A percentile compares a stretch with the other conserved stretches of the same genome.
phyloP scores from a whole-genome alignment of 148 eudicot species.

The Bassia scoparia region DNA sequence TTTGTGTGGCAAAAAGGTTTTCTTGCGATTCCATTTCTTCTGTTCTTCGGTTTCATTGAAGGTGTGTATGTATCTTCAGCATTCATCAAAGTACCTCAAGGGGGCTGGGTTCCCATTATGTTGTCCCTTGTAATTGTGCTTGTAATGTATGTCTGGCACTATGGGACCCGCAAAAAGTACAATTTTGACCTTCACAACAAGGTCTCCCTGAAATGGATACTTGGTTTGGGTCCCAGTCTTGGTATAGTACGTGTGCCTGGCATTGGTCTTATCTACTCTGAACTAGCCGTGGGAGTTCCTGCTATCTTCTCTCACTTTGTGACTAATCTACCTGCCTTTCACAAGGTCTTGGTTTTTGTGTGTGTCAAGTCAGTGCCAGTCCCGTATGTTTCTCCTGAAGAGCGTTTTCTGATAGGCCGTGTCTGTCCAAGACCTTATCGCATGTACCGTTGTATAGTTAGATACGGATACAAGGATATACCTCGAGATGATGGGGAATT shows the following conservation, averaged over 20 bases:
- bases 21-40: constrained; percentile 57
- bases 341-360: constrained; percentile 74
- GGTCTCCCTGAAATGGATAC: constrained; percentile 87
- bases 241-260: constrained; percentile 97
- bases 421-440: constrained; percentile 91
- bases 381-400: constrained; percentile 78
- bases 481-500: constrained; percentile 78
- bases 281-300: constrained; percentile 88
- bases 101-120: constrained; percentile 92
- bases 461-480: constrained; percentile 87
- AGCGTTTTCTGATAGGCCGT: constrained; percentile 86
- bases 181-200: constrained; percentile 88
- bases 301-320: constrained; percentile 93
- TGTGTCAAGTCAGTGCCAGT: constrained; percentile 92
- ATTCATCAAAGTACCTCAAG: constrained; percentile 74
- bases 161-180: constrained; percentile 87
- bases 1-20: constrained; percentile 65
- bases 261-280: constrained; percentile 85
- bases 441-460: constrained; percentile 87
- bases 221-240: constrained; percentile 92
- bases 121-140: constrained; percentile 61
- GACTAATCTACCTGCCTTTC: constrained; percentile 93
- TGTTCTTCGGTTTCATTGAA: constrained; percentile 68
- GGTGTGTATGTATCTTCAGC: constrained; percentile 70
- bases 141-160: constrained; percentile 85